These are phyloP conservation scores for Xerocomellus dryophilus DNA, from an alignment of 768 basidiomycete species.

Conservation along the genomic window DNA sequence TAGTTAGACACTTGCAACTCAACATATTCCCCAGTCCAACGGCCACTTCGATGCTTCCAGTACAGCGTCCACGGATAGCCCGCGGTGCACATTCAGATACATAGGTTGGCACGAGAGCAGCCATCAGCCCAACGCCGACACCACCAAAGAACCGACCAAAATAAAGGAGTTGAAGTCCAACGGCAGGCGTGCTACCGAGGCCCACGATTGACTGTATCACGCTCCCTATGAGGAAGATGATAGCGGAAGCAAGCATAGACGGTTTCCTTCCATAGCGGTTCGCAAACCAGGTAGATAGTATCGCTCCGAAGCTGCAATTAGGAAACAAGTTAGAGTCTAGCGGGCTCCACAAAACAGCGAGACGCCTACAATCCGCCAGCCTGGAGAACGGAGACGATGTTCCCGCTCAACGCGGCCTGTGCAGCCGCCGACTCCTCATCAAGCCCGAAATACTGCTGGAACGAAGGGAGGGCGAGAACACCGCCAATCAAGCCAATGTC, in stretches of 20 bases:
- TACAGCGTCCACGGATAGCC: constrained; percentile 38
- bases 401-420: constrained; percentile 31
- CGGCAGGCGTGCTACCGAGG: constrained; percentile 26
- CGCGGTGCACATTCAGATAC: constrained; percentile 38
- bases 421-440: constrained; percentile 24
- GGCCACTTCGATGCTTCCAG: constrained; percentile 32
- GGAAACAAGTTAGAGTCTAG: neutral
- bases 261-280: constrained; percentile 36
- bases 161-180: constrained; percentile 31
- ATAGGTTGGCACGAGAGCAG: constrained; percentile 36
- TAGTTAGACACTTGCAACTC: constrained; percentile 26
- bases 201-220: constrained; percentile 34
- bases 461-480: constrained; percentile 35
- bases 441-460: constrained; percentile 35
- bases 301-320: constrained; percentile 21
- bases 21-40: constrained; percentile 37
- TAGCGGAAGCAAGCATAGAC: constrained; percentile 29
- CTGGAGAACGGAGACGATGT: constrained; percentile 39
- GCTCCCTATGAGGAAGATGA: constrained; percentile 35
- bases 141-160: constrained; percentile 46
- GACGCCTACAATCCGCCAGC: constrained; percentile 35
- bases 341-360: neutral
- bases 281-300: constrained; percentile 28
- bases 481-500: constrained; percentile 39
- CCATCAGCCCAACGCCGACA: constrained; percentile 42